Base-by-base conservation (phyloP, 2,329 filamentous ascomycete species). In the Claviceps capensis region DNA sequence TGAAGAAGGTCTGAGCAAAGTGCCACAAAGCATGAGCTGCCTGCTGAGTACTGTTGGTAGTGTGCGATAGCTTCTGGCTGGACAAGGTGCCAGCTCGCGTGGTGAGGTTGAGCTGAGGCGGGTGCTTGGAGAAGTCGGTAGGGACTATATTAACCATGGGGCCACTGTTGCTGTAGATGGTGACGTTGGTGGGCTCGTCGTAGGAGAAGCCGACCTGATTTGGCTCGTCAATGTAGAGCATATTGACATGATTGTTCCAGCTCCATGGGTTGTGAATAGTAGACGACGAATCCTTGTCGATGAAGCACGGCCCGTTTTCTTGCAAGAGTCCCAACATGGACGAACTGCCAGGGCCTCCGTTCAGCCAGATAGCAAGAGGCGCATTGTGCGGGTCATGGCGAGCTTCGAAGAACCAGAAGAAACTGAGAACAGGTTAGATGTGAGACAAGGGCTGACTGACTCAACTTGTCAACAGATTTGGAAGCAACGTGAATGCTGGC, bases 171-270 rank as follows among this genome's bases (percentile, higher is more conserved):
- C 63, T 62, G 52, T 76, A 68, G 47, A 82, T 63, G 5, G 81
- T 80, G 23, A 76, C 75, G 60, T 87, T 85, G n/a, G 76, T 79
- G 16, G 73, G 67, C 19, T 72, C 73, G 60, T 88, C 86, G 61
- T 78, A 81, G 1, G 81, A 85, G 57, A 85, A 81, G 42, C 79
- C 78, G 40, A 86, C 77, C 63, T 86, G 82, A 54, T 81, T 81
- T 11, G 82, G 82, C 75, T 76, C 71, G 61, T 77, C 74, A 52
- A 81, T 73, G 64, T 76, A 81, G 8, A 81, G 68, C 69, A 74
- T 70, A 55, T 73, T 73, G 53, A 70, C 69, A 50, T 67, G 64
- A 38, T 66, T 72, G 63, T 85, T 81, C 81, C 81, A 85, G 42
- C 79, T 78, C 76, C 78, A 85, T 50, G 77, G 71, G 53, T 79